Evolutionary conservation across 2,329 filamentous ascomycete species (phyloP).

Genomic region (Plenodomus tracheiphilus): DNA sequence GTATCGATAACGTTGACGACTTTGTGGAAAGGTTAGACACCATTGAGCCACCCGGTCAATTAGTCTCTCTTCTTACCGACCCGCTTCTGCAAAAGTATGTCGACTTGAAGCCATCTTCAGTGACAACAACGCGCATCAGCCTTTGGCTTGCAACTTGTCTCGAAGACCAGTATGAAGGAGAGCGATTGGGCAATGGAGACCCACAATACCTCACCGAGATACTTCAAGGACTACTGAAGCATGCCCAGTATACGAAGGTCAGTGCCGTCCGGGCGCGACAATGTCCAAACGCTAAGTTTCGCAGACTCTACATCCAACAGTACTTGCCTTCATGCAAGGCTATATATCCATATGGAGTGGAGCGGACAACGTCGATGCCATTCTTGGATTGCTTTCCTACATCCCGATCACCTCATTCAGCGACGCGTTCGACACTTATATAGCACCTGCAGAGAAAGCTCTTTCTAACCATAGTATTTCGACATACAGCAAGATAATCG

Average conservation of each 20-base stretch:
- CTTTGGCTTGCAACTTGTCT: slow-evolving; percentile 46
- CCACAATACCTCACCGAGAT: slow-evolving; percentile 33
- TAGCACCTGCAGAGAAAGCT: slow-evolving; percentile 47
- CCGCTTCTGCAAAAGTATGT: slow-evolving; percentile 77
- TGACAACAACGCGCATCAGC: slow-evolving; percentile 33
- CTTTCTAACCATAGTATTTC: slow-evolving; percentile 44
- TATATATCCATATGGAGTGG: slow-evolving; percentile 46
- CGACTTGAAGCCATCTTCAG: slow-evolving; percentile 52
- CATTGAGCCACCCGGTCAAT: slow-evolving; percentile 79
- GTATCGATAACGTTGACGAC: slow-evolving; percentile 70
- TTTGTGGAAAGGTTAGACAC: slow-evolving; percentile 75
- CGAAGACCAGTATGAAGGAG: slow-evolving; percentile 39
- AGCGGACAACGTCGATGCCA: slow-evolving; percentile 27
- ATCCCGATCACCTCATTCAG: slow-evolving; percentile 56
- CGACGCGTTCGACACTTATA: slow-evolving; percentile 42
- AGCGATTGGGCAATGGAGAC: slow-evolving; percentile 17
- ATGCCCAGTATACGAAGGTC: slow-evolving; percentile 43
- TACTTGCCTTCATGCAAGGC: slow-evolving; percentile 36
- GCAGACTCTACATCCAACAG: slow-evolving; percentile 38
- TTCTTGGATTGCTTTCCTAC: slow-evolving; percentile 58
- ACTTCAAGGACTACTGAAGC: slow-evolving; percentile 36
- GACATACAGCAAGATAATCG: slow-evolving; percentile 64
- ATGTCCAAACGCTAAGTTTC: slow-evolving; percentile 5
- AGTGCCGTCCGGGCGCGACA: neutral
- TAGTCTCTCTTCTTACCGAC: slow-evolving; percentile 75